Evolutionary conservation across 2,329 filamentous ascomycete species (phyloP).

Genomic region (Diaporthe ampelina): DNA sequence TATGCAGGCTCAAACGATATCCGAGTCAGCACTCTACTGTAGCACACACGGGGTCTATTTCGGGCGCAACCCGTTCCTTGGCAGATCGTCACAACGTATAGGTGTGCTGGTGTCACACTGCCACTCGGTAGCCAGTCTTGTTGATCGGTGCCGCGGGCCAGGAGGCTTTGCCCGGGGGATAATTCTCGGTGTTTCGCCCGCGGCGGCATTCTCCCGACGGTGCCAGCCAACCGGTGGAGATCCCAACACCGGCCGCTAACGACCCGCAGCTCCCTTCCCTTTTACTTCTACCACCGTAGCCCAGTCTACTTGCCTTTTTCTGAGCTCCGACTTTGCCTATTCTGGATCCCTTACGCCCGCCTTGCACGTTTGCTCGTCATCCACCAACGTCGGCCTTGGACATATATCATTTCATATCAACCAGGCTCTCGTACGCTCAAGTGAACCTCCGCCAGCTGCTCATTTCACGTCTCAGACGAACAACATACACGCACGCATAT

Average conservation of each 20-base stretch:
- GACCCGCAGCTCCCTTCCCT: neutral
- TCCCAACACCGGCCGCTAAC: constrained; percentile 25
- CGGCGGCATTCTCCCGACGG: constrained; percentile 12
- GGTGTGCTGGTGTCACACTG: neutral
- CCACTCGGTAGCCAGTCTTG: neutral
- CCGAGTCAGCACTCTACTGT: constrained; percentile 23
- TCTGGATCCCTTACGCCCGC: neutral
- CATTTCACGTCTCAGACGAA: neutral
- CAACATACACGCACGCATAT: neutral
- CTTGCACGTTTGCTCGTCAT: neutral
- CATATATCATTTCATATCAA: neutral
- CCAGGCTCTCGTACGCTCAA: neutral
- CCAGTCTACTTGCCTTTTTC: neutral
- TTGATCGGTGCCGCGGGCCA: constrained; percentile 15
- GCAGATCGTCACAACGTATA: neutral
- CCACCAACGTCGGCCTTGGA: neutral
- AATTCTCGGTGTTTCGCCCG: constrained; percentile 30
- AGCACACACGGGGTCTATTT: constrained; percentile 18
- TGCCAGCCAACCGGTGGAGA: constrained; percentile 25
- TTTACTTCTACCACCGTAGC: constrained; percentile 16
- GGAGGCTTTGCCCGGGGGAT: constrained; percentile 16
- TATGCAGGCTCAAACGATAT: constrained; percentile 11
- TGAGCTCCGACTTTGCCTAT: constrained; percentile 23
- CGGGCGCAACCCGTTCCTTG: neutral
- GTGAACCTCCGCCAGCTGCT: neutral